Evolutionary conservation across 1,139 yeast species (phyloP), one percentile per base, ranked within the genome.

Genomic region (Zygosaccharomyces sapae): DNA sequence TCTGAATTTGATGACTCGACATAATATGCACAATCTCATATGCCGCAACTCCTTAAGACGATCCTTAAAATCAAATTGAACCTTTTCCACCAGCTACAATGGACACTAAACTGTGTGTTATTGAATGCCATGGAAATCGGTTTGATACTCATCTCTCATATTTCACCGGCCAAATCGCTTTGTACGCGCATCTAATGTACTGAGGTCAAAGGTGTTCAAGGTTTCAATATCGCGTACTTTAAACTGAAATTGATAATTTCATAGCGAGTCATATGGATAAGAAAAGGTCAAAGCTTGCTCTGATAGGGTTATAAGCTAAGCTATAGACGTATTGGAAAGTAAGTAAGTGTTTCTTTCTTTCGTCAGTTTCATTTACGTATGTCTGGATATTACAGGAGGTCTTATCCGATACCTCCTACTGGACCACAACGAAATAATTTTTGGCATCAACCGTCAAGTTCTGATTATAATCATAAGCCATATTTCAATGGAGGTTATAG

Each of bases 1-100:
- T 46, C 39, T 54, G 53, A 2, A 55, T 51, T 38, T 57, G 61
- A 27, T 49, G 51, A 16, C 48, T 48, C 7, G 61, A 57, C 61
- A 57, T 57, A 12, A 12, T 13, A 12, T n/a, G 13, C 19, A 18
- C 29, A 31, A 19, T 12, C 10, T 31, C 35, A 38, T 43, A 13
- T 20, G 38, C 33, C 22, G 33, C 2, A 24, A 10, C 2, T 12
- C 8, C 16, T 10, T 37, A n/a, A 16, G 10, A n/a, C 31, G 4
- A 37, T 8, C 12, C 7, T 33, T 5, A 13, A 13, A 5, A 7
- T 2, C 6, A 5, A 18, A 18, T 33, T 18, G 8, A 33, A 7
- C 9, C 16, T 10, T 3, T 5, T 33, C 20, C 19, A 33, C 12
- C 4, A 3, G 7, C 20, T n/a, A 3, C 2, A 4, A 33, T 7